Percentiles rank a stretch among this genome's conserved stretches.
Conservation (phyloP, 768 basidiomycete species). For the Cystofilobasidium capitatum region DNA sequence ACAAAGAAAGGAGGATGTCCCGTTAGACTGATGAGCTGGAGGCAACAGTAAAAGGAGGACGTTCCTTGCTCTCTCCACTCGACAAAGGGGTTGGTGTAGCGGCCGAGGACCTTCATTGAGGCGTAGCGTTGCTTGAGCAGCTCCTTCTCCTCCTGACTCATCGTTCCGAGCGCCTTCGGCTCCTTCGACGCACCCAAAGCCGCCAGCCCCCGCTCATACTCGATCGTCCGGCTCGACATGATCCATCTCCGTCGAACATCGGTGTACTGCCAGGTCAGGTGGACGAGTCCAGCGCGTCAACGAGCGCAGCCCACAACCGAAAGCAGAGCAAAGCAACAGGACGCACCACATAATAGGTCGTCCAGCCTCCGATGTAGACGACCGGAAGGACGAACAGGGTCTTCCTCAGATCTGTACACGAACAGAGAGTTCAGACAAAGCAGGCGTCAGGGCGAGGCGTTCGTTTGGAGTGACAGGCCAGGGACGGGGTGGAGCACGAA, state of each 20-base stretch:
- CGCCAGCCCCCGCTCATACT: constrained; percentile 7
- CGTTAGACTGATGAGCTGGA: too few relatives aligned
- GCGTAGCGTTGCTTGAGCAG: constrained; percentile 34
- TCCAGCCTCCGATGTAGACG: constrained; percentile 16
- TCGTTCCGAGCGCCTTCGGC: not conserved
- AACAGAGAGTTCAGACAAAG: not conserved
- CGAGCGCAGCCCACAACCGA: not conserved
- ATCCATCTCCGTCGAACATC: constrained; percentile 16
- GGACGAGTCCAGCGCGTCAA: not conserved
- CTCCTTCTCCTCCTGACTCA: constrained; percentile 31
- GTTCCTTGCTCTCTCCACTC: constrained; percentile 26
- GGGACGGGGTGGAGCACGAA: not conserved
- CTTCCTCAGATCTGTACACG: not conserved
- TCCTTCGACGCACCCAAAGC: not conserved
- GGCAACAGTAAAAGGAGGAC: not conserved
- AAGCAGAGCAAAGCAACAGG: not conserved
- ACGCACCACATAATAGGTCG: constrained; percentile 19
- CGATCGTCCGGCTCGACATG: constrained; percentile 7
- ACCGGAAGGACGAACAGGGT: not conserved
- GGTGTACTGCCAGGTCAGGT: constrained; percentile 12
- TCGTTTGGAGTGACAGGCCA: not conserved
- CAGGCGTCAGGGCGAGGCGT: not conserved
- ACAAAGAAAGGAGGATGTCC: not conserved
- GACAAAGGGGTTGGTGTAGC: constrained; percentile 30
- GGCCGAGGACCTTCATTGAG: constrained; percentile 32